phyloP scores from a whole-genome alignment of 148 eudicot genomes.

The Rhododendron griersonianum region DNA sequence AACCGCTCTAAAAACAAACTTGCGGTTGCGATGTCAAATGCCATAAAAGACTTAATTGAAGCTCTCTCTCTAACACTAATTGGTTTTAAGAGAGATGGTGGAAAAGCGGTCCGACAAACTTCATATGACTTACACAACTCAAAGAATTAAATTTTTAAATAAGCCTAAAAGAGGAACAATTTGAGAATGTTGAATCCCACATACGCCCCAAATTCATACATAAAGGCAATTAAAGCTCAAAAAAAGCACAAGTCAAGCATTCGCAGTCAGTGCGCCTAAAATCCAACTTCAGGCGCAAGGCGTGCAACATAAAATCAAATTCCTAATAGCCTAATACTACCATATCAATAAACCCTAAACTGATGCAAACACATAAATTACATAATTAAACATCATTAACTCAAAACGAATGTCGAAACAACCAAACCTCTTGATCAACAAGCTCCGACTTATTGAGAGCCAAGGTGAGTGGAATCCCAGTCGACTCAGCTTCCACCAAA shows the following conservation, averaged over 20 bases:
- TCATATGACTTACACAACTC: neutral
- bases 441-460: slow-evolving; percentile 88
- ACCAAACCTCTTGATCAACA: slow-evolving; percentile 54
- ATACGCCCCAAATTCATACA: neutral
- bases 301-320: neutral
- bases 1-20: no score
- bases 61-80: neutral
- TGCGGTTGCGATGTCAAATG: no score
- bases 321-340: neutral
- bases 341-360: neutral
- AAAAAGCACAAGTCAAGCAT: neutral
- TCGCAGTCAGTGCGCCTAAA: neutral
- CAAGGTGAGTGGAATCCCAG: slow-evolving; percentile 66
- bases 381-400: neutral
- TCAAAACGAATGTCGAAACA: neutral
- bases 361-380: neutral
- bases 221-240: neutral
- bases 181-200: neutral
- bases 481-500: slow-evolving; percentile 83
- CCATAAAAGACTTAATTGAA: no score
- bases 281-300: neutral
- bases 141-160: neutral
- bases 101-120: neutral
- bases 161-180: neutral
- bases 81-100: neutral